Base-by-base conservation (phyloP, 2,329 filamentous ascomycete species). In the Diaporthe aspalathi region DNA sequence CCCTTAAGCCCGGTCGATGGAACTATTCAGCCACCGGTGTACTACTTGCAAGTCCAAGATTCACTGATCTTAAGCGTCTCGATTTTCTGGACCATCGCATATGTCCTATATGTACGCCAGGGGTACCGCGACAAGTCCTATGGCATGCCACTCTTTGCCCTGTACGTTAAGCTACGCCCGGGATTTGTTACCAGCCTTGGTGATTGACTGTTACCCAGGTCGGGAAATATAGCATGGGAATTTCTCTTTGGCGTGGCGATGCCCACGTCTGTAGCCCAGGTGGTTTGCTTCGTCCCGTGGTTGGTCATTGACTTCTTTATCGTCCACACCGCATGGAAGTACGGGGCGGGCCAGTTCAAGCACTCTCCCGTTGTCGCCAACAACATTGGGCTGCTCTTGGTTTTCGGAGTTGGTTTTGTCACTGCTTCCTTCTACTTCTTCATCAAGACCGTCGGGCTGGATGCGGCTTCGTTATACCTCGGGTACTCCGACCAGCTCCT, bases 101-200 rank as follows among this genome's bases (percentile, higher is more conserved):
- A 73, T 47, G 43, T 73, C 22, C 65, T 73, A 14, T 73, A 73
- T 40, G 62, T 73, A 12, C 56, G 57, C 20, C 70, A 73, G 27
- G 72, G 50, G 3, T 73, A 69, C 47, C 62, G 54, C 22, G 70
- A 73, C 54, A 68, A 65, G 56, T 73, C 72, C 24, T 73, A 73
- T 60, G 72, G 72, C 50, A 73, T 73, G 72, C 72, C 72, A n/a
- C 32, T 73, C 17, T 47, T 70, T 22, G 65, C 72, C 38, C 43
- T 73, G 72, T 73, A 62, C 9, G 56, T 62, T 62, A 52, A 6
- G n/a, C 32, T 65, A 47, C 43, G 8, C 17, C 16, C 20, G 27
- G 8, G n/a, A 50, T 17, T 24, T 27, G 7, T 2, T 4, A 16
- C 5, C 24, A 47, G 40, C 24, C 17, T 32, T 32, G 24, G 56